These are phyloP conservation scores for Zasmidium citrigriseum DNA, from an alignment of 2,329 filamentous ascomycete species.

Conservation along the genomic window DNA sequence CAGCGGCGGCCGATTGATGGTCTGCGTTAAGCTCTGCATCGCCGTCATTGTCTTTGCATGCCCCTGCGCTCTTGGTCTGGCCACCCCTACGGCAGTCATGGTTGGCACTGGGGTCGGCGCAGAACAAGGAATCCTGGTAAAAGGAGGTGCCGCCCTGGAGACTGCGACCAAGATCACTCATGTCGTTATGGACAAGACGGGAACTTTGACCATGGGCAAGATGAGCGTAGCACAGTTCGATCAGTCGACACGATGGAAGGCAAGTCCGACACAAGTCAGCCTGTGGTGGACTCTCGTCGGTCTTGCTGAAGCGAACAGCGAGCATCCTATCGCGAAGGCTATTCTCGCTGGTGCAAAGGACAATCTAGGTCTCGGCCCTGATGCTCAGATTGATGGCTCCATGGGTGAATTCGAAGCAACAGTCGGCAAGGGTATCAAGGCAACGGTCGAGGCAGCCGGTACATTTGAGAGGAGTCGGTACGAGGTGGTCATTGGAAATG, in stretches of 20 bases:
- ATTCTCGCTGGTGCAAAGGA: slow-evolving; percentile 74
- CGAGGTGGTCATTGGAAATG: slow-evolving; percentile 80
- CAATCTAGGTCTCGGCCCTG: slow-evolving; percentile 70
- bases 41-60: slow-evolving; percentile 98
- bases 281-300: slow-evolving; percentile 97
- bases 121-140: slow-evolving; percentile 95
- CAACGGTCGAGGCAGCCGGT: slow-evolving; percentile 74
- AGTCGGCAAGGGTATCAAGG: slow-evolving; percentile 83
- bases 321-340: slow-evolving; percentile 93
- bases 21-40: slow-evolving; percentile 95
- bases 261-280: slow-evolving; percentile 65
- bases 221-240: slow-evolving; percentile 83
- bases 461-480: slow-evolving; percentile 71
- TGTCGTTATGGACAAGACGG: slow-evolving; percentile 93
- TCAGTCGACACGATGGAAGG: slow-evolving; percentile 68
- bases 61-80: slow-evolving; percentile 92
- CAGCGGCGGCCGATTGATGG: slow-evolving; percentile 91
- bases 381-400: slow-evolving; percentile 77
- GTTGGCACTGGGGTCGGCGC: slow-evolving; percentile 97
- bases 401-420: slow-evolving; percentile 81
- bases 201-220: slow-evolving; percentile 89
- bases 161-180: slow-evolving; percentile 86
- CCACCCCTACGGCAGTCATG: slow-evolving; percentile 97
- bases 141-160: slow-evolving; percentile 90
- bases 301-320: slow-evolving; percentile 91